Evolutionary conservation across 257 asterid genomes (phyloP).

Genomic region (Eustoma russellianum): DNA sequence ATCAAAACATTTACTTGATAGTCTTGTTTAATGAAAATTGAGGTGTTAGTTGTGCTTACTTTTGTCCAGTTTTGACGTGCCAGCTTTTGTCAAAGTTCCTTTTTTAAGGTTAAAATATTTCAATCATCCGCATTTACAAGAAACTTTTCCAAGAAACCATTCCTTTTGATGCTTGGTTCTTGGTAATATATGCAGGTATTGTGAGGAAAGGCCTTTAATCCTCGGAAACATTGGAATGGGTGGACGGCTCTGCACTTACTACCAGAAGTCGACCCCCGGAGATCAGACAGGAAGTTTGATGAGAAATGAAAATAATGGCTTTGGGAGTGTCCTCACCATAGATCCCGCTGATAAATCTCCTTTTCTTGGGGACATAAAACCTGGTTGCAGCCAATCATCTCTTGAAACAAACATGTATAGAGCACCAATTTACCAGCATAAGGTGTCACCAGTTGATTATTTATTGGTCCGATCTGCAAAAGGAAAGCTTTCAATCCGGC

Average conservation of each 20-base stretch:
- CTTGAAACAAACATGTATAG: constrained; percentile 94
- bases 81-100: not conserved
- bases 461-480: constrained; percentile 92
- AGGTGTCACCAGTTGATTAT: constrained; percentile 82
- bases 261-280: constrained; percentile 68
- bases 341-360: constrained; percentile 99
- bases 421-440: constrained; percentile 92
- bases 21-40: too few species aligned
- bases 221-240: constrained; percentile 97
- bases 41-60: too few species aligned
- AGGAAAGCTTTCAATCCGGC: constrained; percentile 96
- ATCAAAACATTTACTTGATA: too few species aligned
- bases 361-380: constrained; percentile 90
- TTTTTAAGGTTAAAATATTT: not conserved
- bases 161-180: not conserved
- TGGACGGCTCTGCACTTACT: constrained; percentile 90
- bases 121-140: too few species aligned
- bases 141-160: not conserved
- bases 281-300: constrained; percentile 65
- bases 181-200: constrained; percentile 50
- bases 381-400: constrained; percentile 84
- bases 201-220: constrained; percentile 97
- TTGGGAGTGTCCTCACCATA: constrained; percentile 74
- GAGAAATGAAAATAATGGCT: constrained; percentile 65
- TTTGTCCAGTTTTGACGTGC: too few species aligned